Evolutionary conservation across 2,329 filamentous ascomycete genomes (phyloP), one percentile per base, ranked within the genome.

Genomic region (Aspergillus quadrilineatus): DNA sequence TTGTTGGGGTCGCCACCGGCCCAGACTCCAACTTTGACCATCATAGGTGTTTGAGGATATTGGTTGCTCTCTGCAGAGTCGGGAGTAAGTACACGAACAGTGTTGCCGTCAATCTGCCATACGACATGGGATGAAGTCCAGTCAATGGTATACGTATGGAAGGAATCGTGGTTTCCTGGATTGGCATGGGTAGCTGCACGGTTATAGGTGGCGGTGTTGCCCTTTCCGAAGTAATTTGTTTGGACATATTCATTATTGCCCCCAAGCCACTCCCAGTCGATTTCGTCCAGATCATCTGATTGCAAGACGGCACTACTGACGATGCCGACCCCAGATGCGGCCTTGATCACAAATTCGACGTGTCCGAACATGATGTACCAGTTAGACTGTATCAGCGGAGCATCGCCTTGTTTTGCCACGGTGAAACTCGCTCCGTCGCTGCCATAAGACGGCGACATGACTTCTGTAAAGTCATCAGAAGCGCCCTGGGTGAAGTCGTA

Each of bases 331-430:
- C 94, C 94, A 0, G 92, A 88, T 8, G 94, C 92, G 28, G 90
- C 86, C 76, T 93, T 92, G 79, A 97, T 82, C 32, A 85, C 87
- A 64, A 92, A 85, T 63, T 96, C 89, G 69, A 97, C 89, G 61
- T 88, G 89, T 64, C 94, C 94, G 73, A 97, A 99, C 94, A 99
- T 97, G 78, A 99, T 96, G 81, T 97, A 97, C 84, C 96, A 97
- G 67, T 94, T 85, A 59, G 92, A 96, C 62, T 83, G 83, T 59
- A 99, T 84, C 72, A 93, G 89, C 0, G 94, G 94, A 3, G 91
- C 85, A 70, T 99, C 90, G 56, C 93, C 92, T 50, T 86, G 81
- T 68, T 86, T 79, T 51, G 85, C 76, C 51, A 99, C 87, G 28
- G 90, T 92, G 72, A 99, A 95, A 14, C 84, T 84, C 28, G 84